phyloP scores from a whole-genome alignment of 176 grass and related monocot species.

The Carex cristatella region DNA sequence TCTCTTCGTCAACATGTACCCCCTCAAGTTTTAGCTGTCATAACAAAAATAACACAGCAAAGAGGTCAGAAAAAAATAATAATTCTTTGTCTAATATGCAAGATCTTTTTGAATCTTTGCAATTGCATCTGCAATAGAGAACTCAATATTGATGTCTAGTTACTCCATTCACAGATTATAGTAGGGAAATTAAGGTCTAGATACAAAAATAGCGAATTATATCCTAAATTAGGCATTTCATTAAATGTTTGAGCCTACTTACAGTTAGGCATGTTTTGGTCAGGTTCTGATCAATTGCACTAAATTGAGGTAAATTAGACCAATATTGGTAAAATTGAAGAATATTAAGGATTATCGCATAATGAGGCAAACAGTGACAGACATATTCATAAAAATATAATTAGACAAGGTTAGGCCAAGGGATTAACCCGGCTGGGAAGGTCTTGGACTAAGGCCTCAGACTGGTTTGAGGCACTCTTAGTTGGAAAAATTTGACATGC shows the following conservation, averaged over 20 bases:
- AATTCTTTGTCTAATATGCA: background rate
- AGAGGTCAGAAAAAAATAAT: background rate
- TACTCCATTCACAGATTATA: background rate
- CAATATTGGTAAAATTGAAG: background rate
- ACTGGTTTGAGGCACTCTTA: background rate
- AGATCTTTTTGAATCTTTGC: background rate
- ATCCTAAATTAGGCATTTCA: background rate
- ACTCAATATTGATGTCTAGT: background rate
- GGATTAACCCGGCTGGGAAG: background rate
- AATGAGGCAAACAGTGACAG: background rate
- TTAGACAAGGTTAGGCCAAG: background rate
- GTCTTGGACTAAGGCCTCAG: background rate
- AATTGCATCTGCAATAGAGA: background rate
- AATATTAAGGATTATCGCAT: background rate
- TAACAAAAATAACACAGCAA: background rate
- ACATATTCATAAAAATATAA: background rate
- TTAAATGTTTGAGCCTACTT: background rate
- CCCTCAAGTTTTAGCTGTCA: slow-evolving; percentile 72
- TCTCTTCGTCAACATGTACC: slow-evolving; percentile 81
- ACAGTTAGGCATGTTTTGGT: no score
- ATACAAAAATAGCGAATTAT: background rate
- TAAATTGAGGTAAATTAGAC: background rate
- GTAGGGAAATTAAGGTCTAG: background rate
- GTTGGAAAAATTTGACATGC: background rate
- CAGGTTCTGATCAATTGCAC: no score